Conservation (phyloP, 2,329 filamentous ascomycete species). For the Annulohypoxylon truncatum region DNA sequence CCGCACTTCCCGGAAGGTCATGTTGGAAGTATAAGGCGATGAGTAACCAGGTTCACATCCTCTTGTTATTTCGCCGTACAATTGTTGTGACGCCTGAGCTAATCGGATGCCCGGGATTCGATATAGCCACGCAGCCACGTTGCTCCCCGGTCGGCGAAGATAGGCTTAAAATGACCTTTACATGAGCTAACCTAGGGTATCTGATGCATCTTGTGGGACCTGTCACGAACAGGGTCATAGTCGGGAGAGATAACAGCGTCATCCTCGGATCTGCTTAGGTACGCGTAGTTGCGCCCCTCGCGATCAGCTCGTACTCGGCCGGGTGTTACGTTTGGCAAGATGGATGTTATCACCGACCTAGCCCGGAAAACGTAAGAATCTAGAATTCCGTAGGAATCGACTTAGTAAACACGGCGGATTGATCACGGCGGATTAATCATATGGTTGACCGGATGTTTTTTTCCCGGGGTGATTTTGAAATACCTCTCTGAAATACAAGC, state of each 20-base stretch:
- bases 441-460: neutral
- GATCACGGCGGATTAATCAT: neutral
- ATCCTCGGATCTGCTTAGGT: neutral
- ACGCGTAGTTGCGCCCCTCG: neutral
- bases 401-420: neutral
- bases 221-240: neutral
- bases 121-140: slow-evolving; percentile 1
- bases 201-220: neutral
- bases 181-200: neutral
- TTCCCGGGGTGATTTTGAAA: neutral
- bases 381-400: neutral
- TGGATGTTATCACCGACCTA: slow-evolving; percentile 2
- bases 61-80: neutral
- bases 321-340: neutral
- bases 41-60: slow-evolving; percentile 14
- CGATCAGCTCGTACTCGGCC: neutral
- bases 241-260: neutral
- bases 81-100: neutral
- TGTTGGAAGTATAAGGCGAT: neutral
- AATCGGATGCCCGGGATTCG: neutral
- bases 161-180: no score
- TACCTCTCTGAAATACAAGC: neutral
- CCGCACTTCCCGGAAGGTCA: neutral
- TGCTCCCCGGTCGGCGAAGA: neutral
- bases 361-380: neutral